Base-by-base conservation (phyloP, 768 basidiomycete genomes). In the Tulasnella sp. region DNA sequence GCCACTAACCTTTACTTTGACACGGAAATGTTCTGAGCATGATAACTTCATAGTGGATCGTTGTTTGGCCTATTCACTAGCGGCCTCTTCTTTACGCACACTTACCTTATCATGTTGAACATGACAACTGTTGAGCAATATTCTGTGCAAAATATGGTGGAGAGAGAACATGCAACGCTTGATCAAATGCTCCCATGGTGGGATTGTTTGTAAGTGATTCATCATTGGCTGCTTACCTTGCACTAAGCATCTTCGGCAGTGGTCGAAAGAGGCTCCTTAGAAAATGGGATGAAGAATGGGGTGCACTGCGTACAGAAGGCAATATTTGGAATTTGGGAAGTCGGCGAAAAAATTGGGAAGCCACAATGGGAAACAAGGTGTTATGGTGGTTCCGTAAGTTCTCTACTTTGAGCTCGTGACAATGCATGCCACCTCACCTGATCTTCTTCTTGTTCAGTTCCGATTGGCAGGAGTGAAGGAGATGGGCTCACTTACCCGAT, bases 261-360 rank as follows among this genome's bases (percentile, higher is more conserved):
- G 57, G 56, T 22, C 48, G 43, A 25, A 63, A 61, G 46, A 40
- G 53, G 8, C 59, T 58, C 22, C 58, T 59, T 3, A 62, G 60
- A 37, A 64, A 69, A 37, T 92, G 85, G 81, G 77, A 88, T 56
- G 65, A 66, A 22, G 89, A 92, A 59, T 96, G 86, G 84, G 91
- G 91, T 0, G 65, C 70, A 25, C 68, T 84, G 0, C 69, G 72
- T 5, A 75, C 70, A 27, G 91, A 92, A 60, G 89, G 83, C 0
- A 80, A 90, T 61, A 64, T 92, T 5, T 96, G 91, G 91, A 87
- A 82, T 79, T 65, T 77, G 31, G 91, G 84, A 24, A 75, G 70
- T 56, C 54, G 58, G 39, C 63, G 69, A 43, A 68, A 65, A 37
- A 81, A 80, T 57, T 95, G 90, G 90, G 72, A 74, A 57, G 74